Conservation (phyloP, 1,284 basidiomycete genomes). For the Ustilago cynodontis region DNA sequence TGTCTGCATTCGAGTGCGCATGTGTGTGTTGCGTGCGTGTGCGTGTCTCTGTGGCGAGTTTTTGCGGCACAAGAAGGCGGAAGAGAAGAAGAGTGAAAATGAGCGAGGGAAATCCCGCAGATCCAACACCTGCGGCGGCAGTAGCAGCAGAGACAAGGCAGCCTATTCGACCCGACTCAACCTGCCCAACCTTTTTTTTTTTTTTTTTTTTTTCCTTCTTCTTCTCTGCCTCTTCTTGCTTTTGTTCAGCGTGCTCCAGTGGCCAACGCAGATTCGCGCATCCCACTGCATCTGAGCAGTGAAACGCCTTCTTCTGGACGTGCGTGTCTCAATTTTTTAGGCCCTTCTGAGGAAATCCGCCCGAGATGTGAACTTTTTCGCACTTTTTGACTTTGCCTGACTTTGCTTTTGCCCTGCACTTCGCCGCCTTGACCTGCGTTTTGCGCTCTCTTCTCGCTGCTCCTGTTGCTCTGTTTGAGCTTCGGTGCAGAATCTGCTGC, state of each 20-base stretch:
- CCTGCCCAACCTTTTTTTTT: neutral
- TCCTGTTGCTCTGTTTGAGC: slow-evolving; percentile 1
- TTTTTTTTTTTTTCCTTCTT: slow-evolving; percentile 5
- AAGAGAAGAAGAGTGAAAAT: neutral
- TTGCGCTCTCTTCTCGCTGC: slow-evolving; percentile 24
- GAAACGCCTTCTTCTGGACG: slow-evolving; percentile 1
- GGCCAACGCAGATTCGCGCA: neutral
- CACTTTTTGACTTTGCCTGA: slow-evolving; percentile 4
- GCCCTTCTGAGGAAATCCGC: neutral
- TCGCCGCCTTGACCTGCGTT: slow-evolving; percentile 13
- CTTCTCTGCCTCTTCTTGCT: neutral
- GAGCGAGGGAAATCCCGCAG: neutral
- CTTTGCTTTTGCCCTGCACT: slow-evolving; percentile 26
- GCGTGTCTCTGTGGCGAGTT: neutral
- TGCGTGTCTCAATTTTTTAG: slow-evolving; percentile 4
- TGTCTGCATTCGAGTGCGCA: slow-evolving; percentile 7
- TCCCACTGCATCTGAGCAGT: neutral
- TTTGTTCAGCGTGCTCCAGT: neutral
- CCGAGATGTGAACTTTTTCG: neutral
- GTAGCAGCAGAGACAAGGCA: neutral
- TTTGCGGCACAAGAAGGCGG: slow-evolving; percentile 6
- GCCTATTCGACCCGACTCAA: neutral
- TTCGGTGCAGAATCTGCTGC: slow-evolving; percentile 17
- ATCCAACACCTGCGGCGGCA: slow-evolving; percentile 2
- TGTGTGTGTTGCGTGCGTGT: no score